These are phyloP conservation scores for Tylopilus cervinicoccineus DNA, from an alignment of 768 basidiomycete genomes.

Conservation along the genomic window DNA sequence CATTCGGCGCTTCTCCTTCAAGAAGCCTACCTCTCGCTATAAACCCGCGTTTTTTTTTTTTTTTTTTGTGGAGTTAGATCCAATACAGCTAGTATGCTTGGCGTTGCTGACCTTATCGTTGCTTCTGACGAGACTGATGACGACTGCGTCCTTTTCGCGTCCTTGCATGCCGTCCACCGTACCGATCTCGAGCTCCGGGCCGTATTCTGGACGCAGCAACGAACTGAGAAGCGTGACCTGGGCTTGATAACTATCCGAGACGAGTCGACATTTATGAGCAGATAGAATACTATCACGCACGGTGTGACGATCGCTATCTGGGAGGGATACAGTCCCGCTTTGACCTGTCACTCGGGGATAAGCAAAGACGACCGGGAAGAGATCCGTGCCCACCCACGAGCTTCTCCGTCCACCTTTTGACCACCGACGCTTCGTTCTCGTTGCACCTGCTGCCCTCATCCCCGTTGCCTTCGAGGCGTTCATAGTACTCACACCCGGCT, in stretches of 20 bases:
- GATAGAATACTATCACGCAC: conserved; percentile 36
- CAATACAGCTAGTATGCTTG: conserved; percentile 2
- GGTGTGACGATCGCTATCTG: conserved; percentile 91
- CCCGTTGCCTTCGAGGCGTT: conserved; percentile 69
- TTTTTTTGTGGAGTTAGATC: neutral
- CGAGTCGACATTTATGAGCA: neutral
- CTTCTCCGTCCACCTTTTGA: conserved; percentile 76
- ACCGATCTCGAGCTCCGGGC: conserved; percentile 77
- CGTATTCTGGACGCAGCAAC: conserved; percentile 67
- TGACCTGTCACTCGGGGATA: conserved; percentile 39
- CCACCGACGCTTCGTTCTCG: conserved; percentile 90
- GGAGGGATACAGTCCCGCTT: conserved; percentile 53
- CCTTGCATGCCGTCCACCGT: conserved; percentile 98
- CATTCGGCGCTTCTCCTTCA: conserved; percentile 87
- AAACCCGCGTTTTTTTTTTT: neutral
- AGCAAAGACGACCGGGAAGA: neutral
- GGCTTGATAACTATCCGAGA: conserved; percentile 69
- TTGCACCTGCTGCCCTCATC: conserved; percentile 92
- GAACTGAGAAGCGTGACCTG: conserved; percentile 85
- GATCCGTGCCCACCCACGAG: conserved; percentile 42
- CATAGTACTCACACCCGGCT: conserved; percentile 90
- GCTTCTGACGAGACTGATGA: conserved; percentile 89
- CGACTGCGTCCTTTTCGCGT: conserved; percentile 89
- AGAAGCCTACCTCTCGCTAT: conserved; percentile 87
- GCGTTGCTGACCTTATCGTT: conserved; percentile 61